Evolutionary conservation across 1,139 yeast species (phyloP), one percentile per base, ranked within the genome.

Genomic region (Debaryomyces udenii): DNA sequence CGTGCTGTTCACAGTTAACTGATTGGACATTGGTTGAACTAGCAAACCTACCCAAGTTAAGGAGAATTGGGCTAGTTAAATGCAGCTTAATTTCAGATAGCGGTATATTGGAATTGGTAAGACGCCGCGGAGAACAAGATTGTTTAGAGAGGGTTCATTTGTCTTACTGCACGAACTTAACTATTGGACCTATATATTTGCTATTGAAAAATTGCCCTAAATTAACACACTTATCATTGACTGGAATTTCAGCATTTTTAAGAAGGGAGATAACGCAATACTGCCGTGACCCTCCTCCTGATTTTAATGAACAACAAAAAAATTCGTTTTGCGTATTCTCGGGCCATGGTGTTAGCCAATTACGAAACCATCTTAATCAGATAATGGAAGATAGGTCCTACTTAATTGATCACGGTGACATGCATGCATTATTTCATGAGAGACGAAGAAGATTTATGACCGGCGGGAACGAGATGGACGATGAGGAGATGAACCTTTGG

Each of bases 201-300:
- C 68, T 93, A 42, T 71, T 93, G 44, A 85, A 83, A 60, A 80
- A 84, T 37, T 93, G 98, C 59, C 95, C 94, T 5, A 80, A 83
- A 51, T 70, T 93, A 46, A 90, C 97, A 1, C 99, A 93, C 66
- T 74, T 93, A 42, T 83, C 91, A 9, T 68, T 86, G 43, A 93
- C 99, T 0, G 99, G 99, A 1, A 91, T 93, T 18, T 76, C 86
- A 3, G 87, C 96, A 23, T 93, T 93, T 65, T 74, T 93, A 58
- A 76, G 96, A 47, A 77, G 85, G 14, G 98, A 93, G 55, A 80
- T 93, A 39, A 86, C 94, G 1, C 83, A 80, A 51, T 91, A 81
- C 62, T 91, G 98, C 59, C 83, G 99, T 27, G 87, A 85, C n/a
- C 95, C 98, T 2, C 99, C 99, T 2, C 81, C 88, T 10, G 98